A percentile compares a stretch with the other conserved stretches of the same genome.
phyloP scores from a whole-genome alignment of 2,329 filamentous ascomycete species.

The Colletotrichum sp. region DNA sequence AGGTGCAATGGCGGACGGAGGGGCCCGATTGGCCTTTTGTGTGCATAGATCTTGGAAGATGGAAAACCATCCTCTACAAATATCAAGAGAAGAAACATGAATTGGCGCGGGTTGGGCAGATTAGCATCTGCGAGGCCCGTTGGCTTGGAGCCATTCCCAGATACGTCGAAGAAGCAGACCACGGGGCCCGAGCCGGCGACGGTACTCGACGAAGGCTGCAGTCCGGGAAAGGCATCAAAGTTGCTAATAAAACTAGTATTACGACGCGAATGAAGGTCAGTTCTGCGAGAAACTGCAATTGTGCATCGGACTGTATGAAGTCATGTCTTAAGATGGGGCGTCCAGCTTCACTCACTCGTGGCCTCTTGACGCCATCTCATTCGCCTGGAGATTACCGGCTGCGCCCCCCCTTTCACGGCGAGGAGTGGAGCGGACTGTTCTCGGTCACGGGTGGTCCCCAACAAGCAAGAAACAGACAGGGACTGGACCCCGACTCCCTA shows the following conservation, averaged over 20 bases:
- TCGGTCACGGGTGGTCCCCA: background rate
- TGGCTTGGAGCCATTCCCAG: background rate
- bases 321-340: background rate
- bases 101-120: background rate
- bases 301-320: conserved; percentile 11
- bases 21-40: conserved; percentile 29
- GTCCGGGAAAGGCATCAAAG: background rate
- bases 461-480: conserved; percentile 17
- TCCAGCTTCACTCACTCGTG: conserved; percentile 35
- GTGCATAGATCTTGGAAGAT: conserved; percentile 49
- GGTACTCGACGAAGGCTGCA: background rate
- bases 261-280: background rate
- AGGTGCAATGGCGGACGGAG: background rate
- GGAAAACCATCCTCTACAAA: conserved; percentile 45
- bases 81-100: conserved; percentile 40
- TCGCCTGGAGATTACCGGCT: conserved; percentile 28
- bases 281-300: background rate
- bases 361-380: conserved; percentile 39
- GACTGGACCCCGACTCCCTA: conserved; percentile 13
- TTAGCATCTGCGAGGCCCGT: background rate
- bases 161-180: background rate
- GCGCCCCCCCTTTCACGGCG: background rate
- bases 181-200: background rate
- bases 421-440: background rate
- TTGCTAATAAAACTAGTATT: conserved; percentile 11